Evolutionary conservation across 2,329 filamentous ascomycete species (phyloP).

Genomic region (Laburnicola sp.): DNA sequence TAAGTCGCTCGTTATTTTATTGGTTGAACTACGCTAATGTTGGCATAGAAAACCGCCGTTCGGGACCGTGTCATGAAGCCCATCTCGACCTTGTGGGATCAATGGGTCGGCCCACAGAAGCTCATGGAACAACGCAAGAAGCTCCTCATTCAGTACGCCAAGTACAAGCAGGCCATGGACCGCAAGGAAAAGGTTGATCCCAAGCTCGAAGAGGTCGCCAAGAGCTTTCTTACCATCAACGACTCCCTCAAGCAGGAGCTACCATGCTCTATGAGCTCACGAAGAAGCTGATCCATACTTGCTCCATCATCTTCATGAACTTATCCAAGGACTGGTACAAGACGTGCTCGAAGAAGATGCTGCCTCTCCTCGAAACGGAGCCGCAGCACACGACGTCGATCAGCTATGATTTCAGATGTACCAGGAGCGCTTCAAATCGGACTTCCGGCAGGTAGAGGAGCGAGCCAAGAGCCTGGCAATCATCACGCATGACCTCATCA

Average conservation of each 20-base stretch:
- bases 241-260: conserved; percentile 92
- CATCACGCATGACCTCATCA: conserved; percentile 70
- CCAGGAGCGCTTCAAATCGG: conserved; percentile 73
- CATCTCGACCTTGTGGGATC: conserved; percentile 74
- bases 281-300: conserved; percentile 80
- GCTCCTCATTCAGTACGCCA: conserved; percentile 85
- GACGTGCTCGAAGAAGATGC: conserved; percentile 82
- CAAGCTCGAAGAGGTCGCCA: conserved; percentile 79
- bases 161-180: conserved; percentile 75
- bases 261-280: conserved; percentile 78
- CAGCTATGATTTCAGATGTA: conserved; percentile 72
- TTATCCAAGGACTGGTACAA: conserved; percentile 83
- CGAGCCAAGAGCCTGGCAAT: conserved; percentile 72
- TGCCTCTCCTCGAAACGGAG: conserved; percentile 66
- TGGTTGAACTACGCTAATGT: conserved; percentile 17
- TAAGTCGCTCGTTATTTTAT: conserved; percentile 50
- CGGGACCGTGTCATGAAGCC: conserved; percentile 83
- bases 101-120: conserved; percentile 80
- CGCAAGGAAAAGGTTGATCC: conserved; percentile 84
- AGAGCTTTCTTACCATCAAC: conserved; percentile 89
- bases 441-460: conserved; percentile 76
- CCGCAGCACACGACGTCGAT: conserved; percentile 50
- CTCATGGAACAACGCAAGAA: conserved; percentile 95
- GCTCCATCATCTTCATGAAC: conserved; percentile 79
- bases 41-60: conserved; percentile 61